Evolutionary conservation across 331 rosid genomes (phyloP), one percentile per base, ranked within the genome.

Genomic region (Stylosanthes scabra): DNA sequence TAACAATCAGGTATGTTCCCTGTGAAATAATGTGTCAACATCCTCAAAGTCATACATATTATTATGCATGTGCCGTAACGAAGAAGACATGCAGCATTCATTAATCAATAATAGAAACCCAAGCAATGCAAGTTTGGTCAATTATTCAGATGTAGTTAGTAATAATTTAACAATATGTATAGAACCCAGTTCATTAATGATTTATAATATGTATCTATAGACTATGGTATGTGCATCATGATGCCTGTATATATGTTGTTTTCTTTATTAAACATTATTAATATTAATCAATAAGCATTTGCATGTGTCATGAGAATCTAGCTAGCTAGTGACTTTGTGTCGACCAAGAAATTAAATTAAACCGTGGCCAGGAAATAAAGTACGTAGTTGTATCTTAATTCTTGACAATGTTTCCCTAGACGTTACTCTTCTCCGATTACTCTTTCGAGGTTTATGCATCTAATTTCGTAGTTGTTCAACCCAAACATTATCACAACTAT

Each of bases 381-480:
- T 31, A 31, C 37, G 37, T 31, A 77, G 56, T 55, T 52, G 14
- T 10, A 51, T 34, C 59, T 56, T 64, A 63, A 16, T 42, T 44
- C 15, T 20, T 20, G 25, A 20, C 25, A 20, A 6, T 50, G 57
- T 65, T 71, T 81, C n/a, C 71, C 84, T 81, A 29, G 66, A 81
- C 84, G 81, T 62, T 25, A 81, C 81, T 81, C 84, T 65, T 79
- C 75, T 70, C 5, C 5, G 37, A 31, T 31, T 29, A 78, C 27
- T 45, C 68, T 81, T 51, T 50, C 81, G 67, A 81, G 74, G 75
- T 65, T 61, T 65, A 25, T 29, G 56, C 29, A 16, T 20, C 25
- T 31, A 70, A 13, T 20, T 15, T 29, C 47, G 37, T 75, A 20
- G 25, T 31, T 31, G 25, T 45, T 57, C 63, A 68, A 70, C 77